Conservation (phyloP, 768 basidiomycete species). For the Tricholoma saponaceum region DNA sequence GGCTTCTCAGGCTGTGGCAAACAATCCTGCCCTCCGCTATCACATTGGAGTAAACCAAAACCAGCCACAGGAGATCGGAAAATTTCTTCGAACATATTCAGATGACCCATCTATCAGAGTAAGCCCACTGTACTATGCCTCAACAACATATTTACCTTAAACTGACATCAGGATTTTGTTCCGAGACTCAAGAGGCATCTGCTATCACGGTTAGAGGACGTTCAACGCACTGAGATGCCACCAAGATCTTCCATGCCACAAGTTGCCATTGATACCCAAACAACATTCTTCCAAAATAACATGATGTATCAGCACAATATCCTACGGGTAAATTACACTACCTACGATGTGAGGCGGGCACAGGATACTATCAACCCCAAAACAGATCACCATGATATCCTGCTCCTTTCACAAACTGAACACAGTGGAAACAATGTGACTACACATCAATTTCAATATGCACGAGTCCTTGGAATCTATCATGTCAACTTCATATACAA, state of each 20-base stretch:
- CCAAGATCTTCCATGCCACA: background rate
- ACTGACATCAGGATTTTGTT: background rate
- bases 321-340: background rate
- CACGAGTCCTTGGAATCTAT: background rate
- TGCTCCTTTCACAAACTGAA: too few species aligned
- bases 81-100: background rate
- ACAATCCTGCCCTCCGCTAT: background rate
- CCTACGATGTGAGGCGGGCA: too few species aligned
- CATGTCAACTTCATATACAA: background rate
- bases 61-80: background rate
- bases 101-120: constrained; percentile 9
- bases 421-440: too few species aligned
- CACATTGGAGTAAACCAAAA: background rate
- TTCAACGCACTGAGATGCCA: too few species aligned
- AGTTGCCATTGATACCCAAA: background rate
- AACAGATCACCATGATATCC: too few species aligned
- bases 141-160: too few species aligned
- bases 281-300: background rate
- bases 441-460: too few species aligned
- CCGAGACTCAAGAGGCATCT: background rate
- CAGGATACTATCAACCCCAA: too few species aligned
- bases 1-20: background rate
- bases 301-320: background rate
- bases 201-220: too few species aligned
- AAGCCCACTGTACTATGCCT: background rate